Evolutionary conservation across 768 basidiomycete species (phyloP).

Genomic region (Suillus placidus): DNA sequence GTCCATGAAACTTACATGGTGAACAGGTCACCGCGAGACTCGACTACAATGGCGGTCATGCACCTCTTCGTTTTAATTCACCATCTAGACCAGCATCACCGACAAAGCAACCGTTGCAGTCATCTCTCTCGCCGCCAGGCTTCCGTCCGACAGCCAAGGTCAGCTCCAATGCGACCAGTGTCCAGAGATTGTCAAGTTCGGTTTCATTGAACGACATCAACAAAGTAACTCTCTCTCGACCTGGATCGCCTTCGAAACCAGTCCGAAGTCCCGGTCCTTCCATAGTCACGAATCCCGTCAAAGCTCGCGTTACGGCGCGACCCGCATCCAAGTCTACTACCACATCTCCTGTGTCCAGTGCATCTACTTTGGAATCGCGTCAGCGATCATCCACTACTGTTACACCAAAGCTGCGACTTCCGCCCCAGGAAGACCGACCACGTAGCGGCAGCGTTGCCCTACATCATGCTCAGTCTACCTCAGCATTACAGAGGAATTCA

Average conservation of each 20-base stretch:
- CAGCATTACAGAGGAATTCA: slow-evolving; percentile 19
- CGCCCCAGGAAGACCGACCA: slow-evolving; percentile 35
- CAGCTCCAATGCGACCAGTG: slow-evolving; percentile 51
- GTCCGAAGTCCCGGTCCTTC: slow-evolving; percentile 39
- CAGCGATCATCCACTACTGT: slow-evolving; percentile 34
- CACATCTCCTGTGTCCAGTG: slow-evolving; percentile 11
- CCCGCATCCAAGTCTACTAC: slow-evolving; percentile 31
- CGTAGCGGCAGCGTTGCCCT: slow-evolving; percentile 32
- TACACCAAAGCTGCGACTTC: slow-evolving; percentile 27
- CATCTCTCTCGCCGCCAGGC: slow-evolving; percentile 30
- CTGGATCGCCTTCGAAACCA: slow-evolving; percentile 41
- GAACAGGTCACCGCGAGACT: slow-evolving; percentile 57
- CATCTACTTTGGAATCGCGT: slow-evolving; percentile 27
- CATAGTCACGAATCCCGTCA: slow-evolving; percentile 27
- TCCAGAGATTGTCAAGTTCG: slow-evolving; percentile 30
- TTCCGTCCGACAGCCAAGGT: slow-evolving; percentile 63
- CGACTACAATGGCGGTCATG: slow-evolving; percentile 40
- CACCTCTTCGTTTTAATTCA: slow-evolving; percentile 32
- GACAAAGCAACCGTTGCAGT: slow-evolving; percentile 36
- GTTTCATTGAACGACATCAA: slow-evolving; percentile 19
- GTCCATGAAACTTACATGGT: slow-evolving; percentile 4
- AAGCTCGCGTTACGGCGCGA: slow-evolving; percentile 31
- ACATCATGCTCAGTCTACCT: slow-evolving; percentile 31
- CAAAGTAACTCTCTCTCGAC: slow-evolving; percentile 38
- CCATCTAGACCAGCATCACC: slow-evolving; percentile 55